Conservation (phyloP, 108 stramenopile genomes). For the Schizochytrium sp. region DNA sequence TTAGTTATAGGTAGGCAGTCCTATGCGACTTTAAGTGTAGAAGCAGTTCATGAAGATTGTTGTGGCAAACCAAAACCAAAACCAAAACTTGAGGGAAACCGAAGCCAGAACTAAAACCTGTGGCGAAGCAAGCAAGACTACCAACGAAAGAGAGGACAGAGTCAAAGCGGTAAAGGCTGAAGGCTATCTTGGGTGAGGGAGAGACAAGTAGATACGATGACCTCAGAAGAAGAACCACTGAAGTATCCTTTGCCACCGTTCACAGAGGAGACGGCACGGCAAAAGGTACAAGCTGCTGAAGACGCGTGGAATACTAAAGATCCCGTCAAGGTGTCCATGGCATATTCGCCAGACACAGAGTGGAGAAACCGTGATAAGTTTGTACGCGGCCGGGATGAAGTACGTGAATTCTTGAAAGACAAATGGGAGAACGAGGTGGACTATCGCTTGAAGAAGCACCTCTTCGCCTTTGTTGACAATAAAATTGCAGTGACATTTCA, state of each 20-base stretch:
- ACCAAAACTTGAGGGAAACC: too few relatives aligned
- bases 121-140: too few relatives aligned
- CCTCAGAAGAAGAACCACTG: not conserved
- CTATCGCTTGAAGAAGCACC: constrained; percentile 81
- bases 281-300: constrained; percentile 79
- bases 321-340: constrained; percentile 74
- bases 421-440: constrained; percentile 77
- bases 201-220: too few relatives aligned
- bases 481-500: constrained; percentile 81
- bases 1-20: too few relatives aligned
- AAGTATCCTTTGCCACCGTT: constrained; percentile 75
- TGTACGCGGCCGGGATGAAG: constrained; percentile 74
- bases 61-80: too few relatives aligned
- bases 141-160: too few relatives aligned
- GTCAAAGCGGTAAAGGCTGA: too few relatives aligned
- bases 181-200: too few relatives aligned
- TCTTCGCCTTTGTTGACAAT: constrained; percentile 76
- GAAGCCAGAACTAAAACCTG: too few relatives aligned
- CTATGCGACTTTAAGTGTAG: too few relatives aligned
- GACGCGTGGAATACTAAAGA: constrained; percentile 81
- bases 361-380: constrained; percentile 78
- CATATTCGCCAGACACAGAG: constrained; percentile 75
- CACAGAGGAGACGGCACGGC: constrained; percentile 75
- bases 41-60: too few relatives aligned
- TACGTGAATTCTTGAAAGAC: constrained; percentile 70